Evolutionary conservation across 371 early-diverging fungal species (phyloP).

Genomic region (Mucor mucedo): DNA sequence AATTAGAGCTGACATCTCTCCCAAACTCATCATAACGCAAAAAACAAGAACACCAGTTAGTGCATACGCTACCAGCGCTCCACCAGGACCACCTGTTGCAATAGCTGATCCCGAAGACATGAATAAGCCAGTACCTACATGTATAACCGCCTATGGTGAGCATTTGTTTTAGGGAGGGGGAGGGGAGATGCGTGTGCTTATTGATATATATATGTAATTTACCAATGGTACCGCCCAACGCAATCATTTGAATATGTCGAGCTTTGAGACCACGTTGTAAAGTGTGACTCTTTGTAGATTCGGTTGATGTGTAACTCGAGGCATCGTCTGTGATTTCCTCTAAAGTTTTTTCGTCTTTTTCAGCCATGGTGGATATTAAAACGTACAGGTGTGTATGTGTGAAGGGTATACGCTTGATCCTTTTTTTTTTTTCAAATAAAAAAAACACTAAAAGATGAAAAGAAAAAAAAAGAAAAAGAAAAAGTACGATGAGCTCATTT

Average conservation of each 20-base stretch:
- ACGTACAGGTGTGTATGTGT: too few relatives aligned
- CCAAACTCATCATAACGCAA: slow-evolving; percentile 80
- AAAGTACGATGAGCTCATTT: too few relatives aligned
- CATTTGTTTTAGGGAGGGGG: too few relatives aligned
- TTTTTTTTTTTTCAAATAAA: too few relatives aligned
- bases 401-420: too few relatives aligned
- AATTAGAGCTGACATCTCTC: slow-evolving; percentile 85
- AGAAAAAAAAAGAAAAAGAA: too few relatives aligned
- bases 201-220: neutral
- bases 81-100: slow-evolving; percentile 75
- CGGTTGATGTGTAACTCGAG: slow-evolving; percentile 13
- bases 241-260: slow-evolving; percentile 69
- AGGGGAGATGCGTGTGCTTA: neutral
- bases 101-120: slow-evolving; percentile 81
- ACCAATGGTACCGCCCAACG: slow-evolving; percentile 65
- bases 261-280: slow-evolving; percentile 54
- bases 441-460: too few relatives aligned
- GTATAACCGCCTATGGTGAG: neutral
- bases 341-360: too few relatives aligned
- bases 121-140: slow-evolving; percentile 80
- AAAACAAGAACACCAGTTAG: slow-evolving; percentile 80
- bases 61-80: slow-evolving; percentile 75
- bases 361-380: too few relatives aligned
- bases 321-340: slow-evolving; percentile 28
- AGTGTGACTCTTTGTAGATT: slow-evolving; percentile 15